Base-by-base conservation (phyloP, 768 basidiomycete genomes). In the Boletus rubescentipes region DNA sequence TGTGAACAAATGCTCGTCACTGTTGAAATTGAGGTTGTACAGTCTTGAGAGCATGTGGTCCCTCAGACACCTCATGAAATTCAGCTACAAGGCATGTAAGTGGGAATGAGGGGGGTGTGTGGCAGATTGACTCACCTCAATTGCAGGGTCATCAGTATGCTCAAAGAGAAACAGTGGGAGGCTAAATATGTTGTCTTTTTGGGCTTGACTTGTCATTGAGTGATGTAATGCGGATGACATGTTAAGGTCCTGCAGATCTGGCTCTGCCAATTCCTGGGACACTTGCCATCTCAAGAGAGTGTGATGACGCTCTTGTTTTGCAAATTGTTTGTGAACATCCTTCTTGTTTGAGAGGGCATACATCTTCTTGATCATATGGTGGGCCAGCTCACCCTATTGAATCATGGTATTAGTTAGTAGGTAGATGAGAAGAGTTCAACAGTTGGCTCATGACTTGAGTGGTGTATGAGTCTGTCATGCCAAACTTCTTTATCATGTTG, bases 211-310 rank as follows among this genome's bases (percentile, higher is more conserved):
- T 29, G 51, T 37, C 45, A 53, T 47, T 0, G 14, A 53, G 11
- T 53, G 45, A 21, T 47, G 51, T 3, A 40, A 12, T 16, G 15
- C 18, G 0, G 30, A 44, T 2, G 41, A 55, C 0, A 14, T 4
- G 9, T 49, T 29, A n/a, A 32, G n/a, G n/a, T n/a, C 14, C 3
- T 21, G 5, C 8, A 23, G 0, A 18, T 47, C 18, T 9, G 8
- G 6, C 3, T 20, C 14, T 3, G 1, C 9, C 11, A 4, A 18
- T 1, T 45, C 9, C 9, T 32, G 26, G 15, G n/a, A 43, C 29
- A 9, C 46, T 26, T 57, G 56, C 9, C 38, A 2, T 34, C 32
- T 49, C n/a, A 57, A 14, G 14, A 49, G 38, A 4, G 56, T 54
- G 12, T 10, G 2, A 2, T 4, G 9, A 4, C 11, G 18, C 20